Base-by-base conservation (phyloP, 345 rosid species). In the Cardamine chenopodiifolia region DNA sequence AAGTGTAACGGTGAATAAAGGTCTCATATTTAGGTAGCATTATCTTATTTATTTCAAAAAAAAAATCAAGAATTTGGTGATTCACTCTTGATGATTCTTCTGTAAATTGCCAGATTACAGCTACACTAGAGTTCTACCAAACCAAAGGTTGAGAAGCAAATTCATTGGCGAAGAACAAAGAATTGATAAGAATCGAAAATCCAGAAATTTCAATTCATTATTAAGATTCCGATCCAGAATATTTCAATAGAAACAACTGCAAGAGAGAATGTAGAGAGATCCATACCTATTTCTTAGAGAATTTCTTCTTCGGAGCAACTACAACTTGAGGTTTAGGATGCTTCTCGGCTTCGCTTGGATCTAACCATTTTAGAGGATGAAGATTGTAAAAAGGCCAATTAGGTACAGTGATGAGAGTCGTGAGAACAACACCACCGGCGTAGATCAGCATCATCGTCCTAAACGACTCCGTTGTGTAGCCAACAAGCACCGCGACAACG, bases 381-480 rank as follows among this genome's bases (percentile, higher is more conserved):
- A 78, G 81, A 54, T 90, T 88, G 82, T 86, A 92, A 80, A 84
- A 85, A 44, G 91, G 95, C 98, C 98, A 92, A 76, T 88, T 86
- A 7, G 98, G 98, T 73, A 92, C 77, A 4, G 92, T 87, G 35
- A 88, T 50, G 79, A 92, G 39, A 7, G 91, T 62, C 68, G 96
- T 90, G 72, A 90, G 79, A 54, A 83, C 77, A 70, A 87, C 93
- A 0, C 98, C 98, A 7, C 88, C 90, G 0, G 89, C 93, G 5
- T 88, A 90, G 29, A 86, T 70, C 57, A 86, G 45, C 39, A 83
- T 78, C 98, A 92, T 87, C 75, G 61, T 68, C 75, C 80, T 91
- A 75, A 90, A 92, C 10, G 98, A 92, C 11, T 85, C 88, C 76
- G 78, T 61, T 0, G 75, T 7, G 54, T 83, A 88, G 7, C 98